Percentiles rank a stretch among this genome's conserved stretches.
Evolutionary conservation across 1,284 basidiomycete species (phyloP).

Genomic region (Ceratobasidium sp.): DNA sequence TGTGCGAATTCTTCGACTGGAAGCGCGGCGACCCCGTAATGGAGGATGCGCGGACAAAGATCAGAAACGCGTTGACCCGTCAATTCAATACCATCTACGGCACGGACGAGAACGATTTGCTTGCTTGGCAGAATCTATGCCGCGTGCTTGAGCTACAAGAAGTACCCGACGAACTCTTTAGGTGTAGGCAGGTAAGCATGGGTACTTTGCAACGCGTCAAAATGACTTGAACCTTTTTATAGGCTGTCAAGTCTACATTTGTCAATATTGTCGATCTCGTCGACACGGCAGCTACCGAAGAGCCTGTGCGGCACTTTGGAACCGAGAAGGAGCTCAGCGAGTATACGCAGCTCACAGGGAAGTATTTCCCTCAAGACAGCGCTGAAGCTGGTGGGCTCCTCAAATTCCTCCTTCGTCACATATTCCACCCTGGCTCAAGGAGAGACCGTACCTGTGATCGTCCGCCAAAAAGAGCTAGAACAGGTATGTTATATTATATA

Average conservation of each 20-base stretch:
- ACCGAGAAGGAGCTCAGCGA: constrained; percentile 54
- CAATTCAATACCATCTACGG: constrained; percentile 36
- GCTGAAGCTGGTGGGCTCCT: constrained; percentile 60
- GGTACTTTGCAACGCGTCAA: too few species aligned
- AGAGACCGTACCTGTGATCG: neutral
- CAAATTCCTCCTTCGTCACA: constrained; percentile 57
- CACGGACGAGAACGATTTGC: constrained; percentile 23
- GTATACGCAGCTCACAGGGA: constrained; percentile 56
- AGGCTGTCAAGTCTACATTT: constrained; percentile 20
- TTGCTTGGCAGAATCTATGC: constrained; percentile 28
- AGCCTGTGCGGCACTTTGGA: constrained; percentile 48
- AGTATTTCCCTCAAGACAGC: constrained; percentile 59
- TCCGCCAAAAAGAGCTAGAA: neutral
- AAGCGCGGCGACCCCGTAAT: neutral
- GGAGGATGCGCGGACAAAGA: constrained; percentile 29
- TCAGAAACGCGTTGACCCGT: constrained; percentile 13
- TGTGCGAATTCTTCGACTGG: constrained; percentile 7
- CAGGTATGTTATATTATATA: neutral
- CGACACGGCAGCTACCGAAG: constrained; percentile 21
- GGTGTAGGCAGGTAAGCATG: constrained; percentile 26
- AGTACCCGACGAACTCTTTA: constrained; percentile 13
- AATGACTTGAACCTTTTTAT: too few species aligned
- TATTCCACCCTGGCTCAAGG: constrained; percentile 59
- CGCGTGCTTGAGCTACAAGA: constrained; percentile 11
- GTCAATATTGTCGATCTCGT: constrained; percentile 38